phyloP scores from a whole-genome alignment of 768 basidiomycete species.

The Termitomyces sp. region DNA sequence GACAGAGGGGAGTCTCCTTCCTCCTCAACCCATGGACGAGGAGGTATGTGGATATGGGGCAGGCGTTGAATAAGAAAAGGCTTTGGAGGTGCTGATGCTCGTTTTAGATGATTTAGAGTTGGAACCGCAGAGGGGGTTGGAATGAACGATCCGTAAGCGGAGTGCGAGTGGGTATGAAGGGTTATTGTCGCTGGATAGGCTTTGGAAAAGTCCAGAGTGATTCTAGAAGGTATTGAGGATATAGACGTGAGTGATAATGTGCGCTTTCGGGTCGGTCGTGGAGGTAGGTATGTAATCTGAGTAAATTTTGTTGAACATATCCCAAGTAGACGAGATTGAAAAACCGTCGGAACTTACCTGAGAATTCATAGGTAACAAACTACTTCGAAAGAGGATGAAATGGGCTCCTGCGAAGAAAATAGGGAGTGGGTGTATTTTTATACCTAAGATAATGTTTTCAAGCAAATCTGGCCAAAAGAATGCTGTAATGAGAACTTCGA shows the following conservation, averaged over 20 bases:
- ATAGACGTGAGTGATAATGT: conserved; percentile 15
- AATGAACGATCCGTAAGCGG: conserved; percentile 17
- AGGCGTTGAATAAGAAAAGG: conserved; percentile 1
- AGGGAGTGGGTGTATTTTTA: background rate
- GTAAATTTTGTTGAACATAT: background rate
- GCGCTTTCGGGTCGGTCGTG: conserved; percentile 12
- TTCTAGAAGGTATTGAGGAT: conserved; percentile 14
- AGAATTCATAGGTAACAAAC: background rate
- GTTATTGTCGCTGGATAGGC: conserved; percentile 6
- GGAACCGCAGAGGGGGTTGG: conserved; percentile 16
- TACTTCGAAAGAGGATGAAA: background rate
- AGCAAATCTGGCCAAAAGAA: background rate
- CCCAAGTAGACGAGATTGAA: background rate
- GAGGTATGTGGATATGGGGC: conserved; percentile 1
- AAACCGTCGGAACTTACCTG: conserved; percentile 5
- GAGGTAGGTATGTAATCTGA: background rate
- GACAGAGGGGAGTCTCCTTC: conserved; percentile 17
- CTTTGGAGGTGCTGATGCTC: background rate
- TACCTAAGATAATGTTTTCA: background rate
- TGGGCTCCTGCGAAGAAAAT: background rate
- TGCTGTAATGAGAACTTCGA: background rate
- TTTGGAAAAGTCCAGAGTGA: conserved; percentile 10
- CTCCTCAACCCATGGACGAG: conserved; percentile 9
- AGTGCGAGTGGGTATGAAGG: conserved; percentile 8
- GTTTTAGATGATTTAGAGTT: conserved; percentile 9